phyloP scores from a whole-genome alignment of 1,284 basidiomycete genomes.

The Leccinum colubrinum region DNA sequence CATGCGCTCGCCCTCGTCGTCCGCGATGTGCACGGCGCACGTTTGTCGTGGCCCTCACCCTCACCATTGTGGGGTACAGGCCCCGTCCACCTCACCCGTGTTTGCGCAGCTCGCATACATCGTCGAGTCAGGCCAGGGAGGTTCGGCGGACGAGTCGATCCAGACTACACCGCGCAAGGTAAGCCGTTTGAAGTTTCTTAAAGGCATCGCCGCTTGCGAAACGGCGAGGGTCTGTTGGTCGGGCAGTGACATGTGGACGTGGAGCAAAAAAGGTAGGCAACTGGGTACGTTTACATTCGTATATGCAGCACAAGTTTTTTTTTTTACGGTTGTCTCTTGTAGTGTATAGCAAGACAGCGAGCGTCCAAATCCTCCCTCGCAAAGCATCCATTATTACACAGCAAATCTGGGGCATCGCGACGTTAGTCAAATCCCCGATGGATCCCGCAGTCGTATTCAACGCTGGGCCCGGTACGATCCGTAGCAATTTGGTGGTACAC shows the following conservation, averaged over 20 bases:
- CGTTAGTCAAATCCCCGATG: constrained; percentile 54
- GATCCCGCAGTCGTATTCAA: constrained; percentile 5
- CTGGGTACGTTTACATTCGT: constrained; percentile 53
- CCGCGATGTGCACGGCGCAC: no score
- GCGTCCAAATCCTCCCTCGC: constrained; percentile 79
- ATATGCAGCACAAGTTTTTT: neutral
- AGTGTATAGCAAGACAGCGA: constrained; percentile 76
- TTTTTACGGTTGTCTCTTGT: neutral
- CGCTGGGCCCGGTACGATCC: neutral
- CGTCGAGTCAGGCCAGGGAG: constrained; percentile 54
- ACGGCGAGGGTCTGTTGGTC: constrained; percentile 93
- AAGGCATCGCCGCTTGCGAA: constrained; percentile 87
- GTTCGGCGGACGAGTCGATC: constrained; percentile 52
- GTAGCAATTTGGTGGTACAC: constrained; percentile 7
- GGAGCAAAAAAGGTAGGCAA: constrained; percentile 95
- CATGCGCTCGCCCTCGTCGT: no score
- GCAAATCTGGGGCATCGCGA: constrained; percentile 65
- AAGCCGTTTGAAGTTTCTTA: constrained; percentile 70
- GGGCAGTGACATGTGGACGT: constrained; percentile 82
- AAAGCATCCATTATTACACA: constrained; percentile 79
- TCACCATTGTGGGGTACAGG: no score
- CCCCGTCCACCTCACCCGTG: no score
- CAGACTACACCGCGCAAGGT: constrained; percentile 81
- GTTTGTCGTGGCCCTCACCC: no score
- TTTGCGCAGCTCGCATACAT: constrained; percentile 89